Conservation (phyloP, 805 yeast genomes). For the Saccharomycopsis schoenii region DNA sequence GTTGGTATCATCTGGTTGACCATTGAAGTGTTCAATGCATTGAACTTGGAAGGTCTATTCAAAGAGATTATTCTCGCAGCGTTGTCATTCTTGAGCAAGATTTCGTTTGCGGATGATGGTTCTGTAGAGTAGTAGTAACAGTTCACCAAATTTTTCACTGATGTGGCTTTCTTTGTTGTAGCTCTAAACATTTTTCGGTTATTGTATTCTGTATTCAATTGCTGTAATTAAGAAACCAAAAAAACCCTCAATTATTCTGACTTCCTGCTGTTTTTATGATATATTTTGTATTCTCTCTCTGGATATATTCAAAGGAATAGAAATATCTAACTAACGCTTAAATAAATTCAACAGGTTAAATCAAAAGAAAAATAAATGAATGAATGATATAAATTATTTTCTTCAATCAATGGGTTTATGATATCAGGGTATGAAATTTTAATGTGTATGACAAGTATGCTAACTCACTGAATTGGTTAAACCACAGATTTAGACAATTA, state of each 20-base stretch:
- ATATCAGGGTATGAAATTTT: background rate
- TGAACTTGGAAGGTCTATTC: slow-evolving; percentile 75
- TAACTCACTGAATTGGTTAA: background rate
- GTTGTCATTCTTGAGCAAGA: slow-evolving; percentile 41
- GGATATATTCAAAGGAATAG: too few relatives aligned
- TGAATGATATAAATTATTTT: background rate
- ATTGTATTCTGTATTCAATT: background rate
- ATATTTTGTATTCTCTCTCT: too few relatives aligned
- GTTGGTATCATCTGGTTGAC: slow-evolving; percentile 62
- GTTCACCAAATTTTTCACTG: background rate
- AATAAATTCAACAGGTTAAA: background rate
- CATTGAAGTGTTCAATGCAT: slow-evolving; percentile 76
- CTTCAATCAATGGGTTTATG: background rate
- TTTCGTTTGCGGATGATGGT: slow-evolving; percentile 1
- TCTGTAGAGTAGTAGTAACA: background rate
- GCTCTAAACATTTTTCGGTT: background rate
- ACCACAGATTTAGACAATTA: too few relatives aligned
- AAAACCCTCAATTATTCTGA: background rate
- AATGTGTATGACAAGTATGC: background rate
- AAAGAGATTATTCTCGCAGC: slow-evolving; percentile 65
- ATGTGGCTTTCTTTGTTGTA: background rate
- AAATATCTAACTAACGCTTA: background rate
- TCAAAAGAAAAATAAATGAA: background rate
- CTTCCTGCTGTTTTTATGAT: too few relatives aligned
- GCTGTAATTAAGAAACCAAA: background rate